These are phyloP conservation scores for Ganoderma leucocontextum DNA, from an alignment of 1,284 basidiomycete species.

Conservation along the genomic window DNA sequence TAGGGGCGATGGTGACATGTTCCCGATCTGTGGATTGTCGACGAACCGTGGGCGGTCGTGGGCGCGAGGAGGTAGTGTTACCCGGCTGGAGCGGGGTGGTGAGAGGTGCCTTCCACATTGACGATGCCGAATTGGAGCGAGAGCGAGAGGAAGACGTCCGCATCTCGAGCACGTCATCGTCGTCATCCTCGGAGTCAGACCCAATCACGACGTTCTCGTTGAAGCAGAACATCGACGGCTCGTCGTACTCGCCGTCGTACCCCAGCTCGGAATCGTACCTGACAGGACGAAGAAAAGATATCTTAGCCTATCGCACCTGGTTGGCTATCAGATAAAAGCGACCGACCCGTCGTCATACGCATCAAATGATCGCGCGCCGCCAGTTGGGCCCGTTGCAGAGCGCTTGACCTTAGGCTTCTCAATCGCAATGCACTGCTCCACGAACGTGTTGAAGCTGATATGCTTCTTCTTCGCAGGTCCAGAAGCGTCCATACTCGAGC, in stretches of 20 bases:
- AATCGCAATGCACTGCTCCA: conserved; percentile 98
- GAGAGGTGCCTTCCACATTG: conserved; percentile 29
- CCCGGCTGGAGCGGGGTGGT: conserved; percentile 29
- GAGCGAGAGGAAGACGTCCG: conserved; percentile 48
- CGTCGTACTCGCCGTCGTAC: conserved; percentile 45
- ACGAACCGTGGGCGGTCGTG: conserved; percentile 45
- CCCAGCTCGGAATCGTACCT: conserved; percentile 70
- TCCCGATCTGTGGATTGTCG: conserved; percentile 56
- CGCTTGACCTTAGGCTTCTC: conserved; percentile 64
- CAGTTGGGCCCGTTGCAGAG: conserved; percentile 30
- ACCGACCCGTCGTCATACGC: conserved; percentile 72
- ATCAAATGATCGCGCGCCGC: conserved; percentile 37
- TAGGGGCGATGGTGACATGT: conserved; percentile 91
- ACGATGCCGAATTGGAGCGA: conserved; percentile 52
- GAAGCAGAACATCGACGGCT: conserved; percentile 39
- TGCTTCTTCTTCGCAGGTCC: conserved; percentile 71
- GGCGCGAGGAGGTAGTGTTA: conserved; percentile 27
- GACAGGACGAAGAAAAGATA: neutral
- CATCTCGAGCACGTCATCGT: conserved; percentile 77
- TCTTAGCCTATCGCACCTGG: conserved; percentile 8
- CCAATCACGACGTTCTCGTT: conserved; percentile 45
- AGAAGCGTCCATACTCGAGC: conserved; percentile 34
- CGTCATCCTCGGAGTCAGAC: conserved; percentile 57
- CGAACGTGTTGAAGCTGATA: conserved; percentile 98
- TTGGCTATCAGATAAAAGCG: conserved; percentile 26